Percentiles rank a stretch among this genome's conserved stretches.
Evolutionary conservation across 495 filamentous ascomycete genomes (phyloP).

Genomic region (Penicillium taxi): DNA sequence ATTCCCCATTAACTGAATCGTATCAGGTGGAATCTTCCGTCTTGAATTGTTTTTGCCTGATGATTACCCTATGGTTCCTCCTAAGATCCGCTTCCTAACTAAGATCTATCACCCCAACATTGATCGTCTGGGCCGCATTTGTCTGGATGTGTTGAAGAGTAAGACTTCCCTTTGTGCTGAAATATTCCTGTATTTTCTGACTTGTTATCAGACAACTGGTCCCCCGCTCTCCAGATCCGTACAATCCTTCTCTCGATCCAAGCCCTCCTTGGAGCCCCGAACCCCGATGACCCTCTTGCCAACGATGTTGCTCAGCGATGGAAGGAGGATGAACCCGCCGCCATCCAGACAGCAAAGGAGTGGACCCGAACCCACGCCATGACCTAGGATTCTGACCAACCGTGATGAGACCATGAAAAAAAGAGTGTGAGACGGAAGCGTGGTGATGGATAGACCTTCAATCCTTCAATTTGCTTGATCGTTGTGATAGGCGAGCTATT

Average conservation of each 20-base stretch:
- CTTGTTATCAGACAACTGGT: conserved; percentile 87
- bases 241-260: conserved; percentile 97
- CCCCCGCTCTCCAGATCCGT: conserved; percentile 92
- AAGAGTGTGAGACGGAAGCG: conserved; percentile 4
- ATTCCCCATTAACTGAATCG: conserved; percentile 9
- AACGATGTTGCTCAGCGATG: conserved; percentile 97
- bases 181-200: not conserved
- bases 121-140: conserved; percentile 94
- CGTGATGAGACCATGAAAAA: conserved; percentile 36
- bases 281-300: conserved; percentile 93
- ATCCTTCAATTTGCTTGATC: not conserved
- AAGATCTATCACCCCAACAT: conserved; percentile 99
- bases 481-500: conserved; percentile 4
- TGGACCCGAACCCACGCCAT: conserved; percentile 80
- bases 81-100: conserved; percentile 95
- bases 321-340: conserved; percentile 90
- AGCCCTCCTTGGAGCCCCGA: conserved; percentile 89
- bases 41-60: conserved; percentile 98
- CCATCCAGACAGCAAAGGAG: conserved; percentile 80
- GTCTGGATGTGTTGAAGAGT: conserved; percentile 97
- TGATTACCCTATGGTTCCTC: conserved; percentile 98
- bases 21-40: conserved; percentile 82
- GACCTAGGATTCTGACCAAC: conserved; percentile 27
- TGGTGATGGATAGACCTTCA: not conserved
- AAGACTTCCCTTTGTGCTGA: conserved; percentile 8